Base-by-base conservation (phyloP, 805 yeast genomes). In the Tetrapisispora phaffii region DNA sequence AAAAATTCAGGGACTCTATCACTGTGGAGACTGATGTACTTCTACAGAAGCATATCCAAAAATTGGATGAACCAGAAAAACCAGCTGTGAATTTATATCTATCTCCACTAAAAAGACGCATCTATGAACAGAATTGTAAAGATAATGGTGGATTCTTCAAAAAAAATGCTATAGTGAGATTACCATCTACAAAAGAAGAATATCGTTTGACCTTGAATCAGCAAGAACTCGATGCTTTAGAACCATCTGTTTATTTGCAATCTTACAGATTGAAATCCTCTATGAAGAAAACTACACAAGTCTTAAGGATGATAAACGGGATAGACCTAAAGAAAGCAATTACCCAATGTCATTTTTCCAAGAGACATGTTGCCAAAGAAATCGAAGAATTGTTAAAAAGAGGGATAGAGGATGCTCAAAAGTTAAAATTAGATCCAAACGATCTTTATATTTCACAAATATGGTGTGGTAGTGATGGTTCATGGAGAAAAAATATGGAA, bases 381-480 rank as follows among this genome's bases (percentile, higher is more conserved):
- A 73, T 88, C 45, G 89, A 80, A 42, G 83, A 79, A 50, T 67
- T 89, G 65, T 72, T 90, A 50, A 78, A 80, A 56, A 70, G 76
- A 42, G 95, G 94, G 9, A 57, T 85, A 29, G 72, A 76, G 39
- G 87, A 85, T 57, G 87, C 89, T 20, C 68, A 75, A 46, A 69
- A 67, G 34, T 63, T 82, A 51, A 79, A 80, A 2, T 64, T 83
- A 49, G 66, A 80, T 49, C 74, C 78, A 21, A 75, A 81, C 47
- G 75, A 75, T 33, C 62, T 88, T 36, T 85, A 82, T 56, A 75
- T 90, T 46, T 77, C 81, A 37, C 85, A 85, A 58, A 77, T 88
- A 47, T 90, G 97, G 97, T 80, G 80, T 23, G 97, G 96, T 35
- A 80, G 88, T 46, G 97, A 90, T 63, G 96, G 95, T 19, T 58